Percentiles rank a stretch among this genome's conserved stretches.
phyloP scores from a whole-genome alignment of 2,329 filamentous ascomycete species.

The Rasamsonia emersonii region DNA sequence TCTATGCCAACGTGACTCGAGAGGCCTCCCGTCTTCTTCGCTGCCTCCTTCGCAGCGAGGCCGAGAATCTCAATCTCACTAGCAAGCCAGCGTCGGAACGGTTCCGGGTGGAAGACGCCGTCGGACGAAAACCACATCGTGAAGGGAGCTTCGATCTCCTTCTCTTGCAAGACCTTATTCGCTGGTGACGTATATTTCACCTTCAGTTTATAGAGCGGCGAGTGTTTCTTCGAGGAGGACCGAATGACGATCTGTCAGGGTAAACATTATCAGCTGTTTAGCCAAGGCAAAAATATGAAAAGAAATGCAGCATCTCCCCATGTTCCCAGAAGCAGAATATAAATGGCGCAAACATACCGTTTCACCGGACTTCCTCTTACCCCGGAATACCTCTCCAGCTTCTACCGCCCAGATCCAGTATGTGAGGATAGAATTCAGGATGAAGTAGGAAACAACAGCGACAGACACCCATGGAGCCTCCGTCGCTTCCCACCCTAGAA shows the following conservation, averaged over 20 bases:
- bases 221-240: conserved; percentile 67
- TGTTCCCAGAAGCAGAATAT: too few relatives aligned
- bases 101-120: conserved; percentile 51
- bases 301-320: too few relatives aligned
- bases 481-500: conserved; percentile 77
- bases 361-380: conserved; percentile 59
- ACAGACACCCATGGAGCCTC: conserved; percentile 66
- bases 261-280: conserved; percentile 6
- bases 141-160: conserved; percentile 48
- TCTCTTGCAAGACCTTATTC: conserved; percentile 34
- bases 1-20: conserved; percentile 13
- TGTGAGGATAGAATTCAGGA: conserved; percentile 69
- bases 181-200: conserved; percentile 42
- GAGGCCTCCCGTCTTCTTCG: conserved; percentile 21
- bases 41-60: conserved; percentile 36
- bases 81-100: conserved; percentile 55
- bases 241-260: conserved; percentile 62
- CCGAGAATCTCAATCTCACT: conserved; percentile 48
- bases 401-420: conserved; percentile 82
- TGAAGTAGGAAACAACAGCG: conserved; percentile 70
- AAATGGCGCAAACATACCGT: conserved; percentile 35
- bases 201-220: conserved; percentile 69
- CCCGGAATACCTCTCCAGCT: conserved; percentile 72
- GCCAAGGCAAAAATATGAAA: too few relatives aligned
- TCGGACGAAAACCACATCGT: conserved; percentile 53